phyloP scores from a whole-genome alignment of 495 filamentous ascomycete genomes.

The Xylaria curta region DNA sequence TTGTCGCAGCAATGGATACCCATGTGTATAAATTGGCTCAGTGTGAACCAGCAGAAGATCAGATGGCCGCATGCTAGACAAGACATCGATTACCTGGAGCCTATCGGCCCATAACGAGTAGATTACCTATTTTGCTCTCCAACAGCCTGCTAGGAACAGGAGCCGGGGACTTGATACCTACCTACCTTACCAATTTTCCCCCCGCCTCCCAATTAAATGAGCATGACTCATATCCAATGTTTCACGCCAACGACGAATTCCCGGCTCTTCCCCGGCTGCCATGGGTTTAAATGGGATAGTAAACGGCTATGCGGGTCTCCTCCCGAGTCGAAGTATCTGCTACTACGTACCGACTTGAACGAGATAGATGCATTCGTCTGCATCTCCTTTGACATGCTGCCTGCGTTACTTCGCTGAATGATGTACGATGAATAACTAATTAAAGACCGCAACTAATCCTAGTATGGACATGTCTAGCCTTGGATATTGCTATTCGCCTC shows the following conservation, averaged over 20 bases:
- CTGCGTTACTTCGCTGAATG: neutral
- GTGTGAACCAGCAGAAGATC: neutral
- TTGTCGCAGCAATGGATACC: neutral
- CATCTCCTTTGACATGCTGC: neutral
- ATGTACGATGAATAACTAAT: neutral
- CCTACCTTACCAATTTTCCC: constrained; percentile 18
- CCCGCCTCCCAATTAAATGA: constrained; percentile 37
- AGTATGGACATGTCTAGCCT: neutral
- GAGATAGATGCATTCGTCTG: constrained; percentile 4
- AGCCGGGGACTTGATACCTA: constrained; percentile 18
- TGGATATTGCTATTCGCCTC: neutral
- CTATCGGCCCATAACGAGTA: constrained; percentile 16
- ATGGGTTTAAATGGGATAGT: constrained; percentile 5
- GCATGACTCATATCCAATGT: constrained; percentile 38
- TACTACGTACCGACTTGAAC: neutral
- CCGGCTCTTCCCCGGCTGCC: constrained; percentile 22
- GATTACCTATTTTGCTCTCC: neutral
- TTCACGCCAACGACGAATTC: constrained; percentile 27
- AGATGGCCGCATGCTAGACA: constrained; percentile 10
- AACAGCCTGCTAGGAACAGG: constrained; percentile 22
- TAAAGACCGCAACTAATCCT: neutral
- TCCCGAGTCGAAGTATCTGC: neutral
- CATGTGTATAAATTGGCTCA: neutral
- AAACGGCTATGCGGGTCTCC: constrained; percentile 19
- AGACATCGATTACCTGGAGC: constrained; percentile 3